Conservation (phyloP, 2,329 filamentous ascomycete genomes). For the Simplicillium aogashimaense region DNA sequence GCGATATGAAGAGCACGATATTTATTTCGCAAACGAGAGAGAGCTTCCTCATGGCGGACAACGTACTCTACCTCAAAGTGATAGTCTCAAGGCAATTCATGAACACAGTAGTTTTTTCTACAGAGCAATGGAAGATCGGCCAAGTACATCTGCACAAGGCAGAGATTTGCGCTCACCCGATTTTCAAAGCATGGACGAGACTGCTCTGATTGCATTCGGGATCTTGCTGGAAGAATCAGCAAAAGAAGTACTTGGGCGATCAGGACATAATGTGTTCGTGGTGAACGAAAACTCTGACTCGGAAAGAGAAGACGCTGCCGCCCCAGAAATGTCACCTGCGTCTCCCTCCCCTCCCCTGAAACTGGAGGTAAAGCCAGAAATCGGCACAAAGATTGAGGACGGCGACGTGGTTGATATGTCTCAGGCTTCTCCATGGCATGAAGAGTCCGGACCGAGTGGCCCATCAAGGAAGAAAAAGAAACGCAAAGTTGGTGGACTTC, state of each 20-base stretch:
- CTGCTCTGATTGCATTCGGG: conserved; percentile 64
- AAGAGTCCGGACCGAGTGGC: too few species aligned
- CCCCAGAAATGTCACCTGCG: too few species aligned
- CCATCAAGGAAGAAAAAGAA: too few species aligned
- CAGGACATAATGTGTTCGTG: conserved; percentile 60
- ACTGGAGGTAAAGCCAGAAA: too few species aligned
- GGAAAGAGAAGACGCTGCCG: conserved; percentile 3
- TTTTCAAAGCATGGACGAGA: conserved; percentile 59
- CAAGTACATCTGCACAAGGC: background rate
- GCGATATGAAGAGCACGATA: conserved; percentile 60
- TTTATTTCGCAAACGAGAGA: conserved; percentile 56
- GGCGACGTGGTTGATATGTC: too few species aligned
- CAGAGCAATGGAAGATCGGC: conserved; percentile 4
- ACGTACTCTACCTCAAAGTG: conserved; percentile 52
- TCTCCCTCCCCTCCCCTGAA: too few species aligned
- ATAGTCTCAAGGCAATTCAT: conserved; percentile 61
- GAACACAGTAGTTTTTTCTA: conserved; percentile 60
- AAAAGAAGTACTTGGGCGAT: conserved; percentile 48
- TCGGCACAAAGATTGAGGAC: too few species aligned
- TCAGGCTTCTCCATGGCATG: too few species aligned
- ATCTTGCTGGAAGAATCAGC: conserved; percentile 65
- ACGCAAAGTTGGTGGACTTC: too few species aligned
- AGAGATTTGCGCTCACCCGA: background rate
- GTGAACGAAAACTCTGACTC: conserved; percentile 13
- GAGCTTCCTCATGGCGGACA: conserved; percentile 36